A percentile compares a stretch with the other conserved stretches of the same genome.
These are phyloP conservation scores for Phoma herbarum DNA, from an alignment of 2,329 filamentous ascomycete species.

Conservation along the genomic window DNA sequence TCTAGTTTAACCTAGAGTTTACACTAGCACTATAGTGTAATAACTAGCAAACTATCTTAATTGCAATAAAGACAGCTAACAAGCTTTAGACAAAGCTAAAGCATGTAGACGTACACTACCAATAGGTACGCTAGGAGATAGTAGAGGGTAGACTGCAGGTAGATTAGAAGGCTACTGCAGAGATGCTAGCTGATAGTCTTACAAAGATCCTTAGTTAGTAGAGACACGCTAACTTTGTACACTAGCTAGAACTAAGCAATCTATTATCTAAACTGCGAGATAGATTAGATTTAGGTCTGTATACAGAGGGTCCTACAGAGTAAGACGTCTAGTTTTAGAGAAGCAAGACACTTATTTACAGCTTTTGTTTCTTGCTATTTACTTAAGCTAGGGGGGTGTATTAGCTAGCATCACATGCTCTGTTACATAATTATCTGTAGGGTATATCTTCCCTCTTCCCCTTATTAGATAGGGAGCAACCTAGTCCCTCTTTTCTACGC, in stretches of 20 bases:
- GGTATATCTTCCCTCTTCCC: too few species aligned
- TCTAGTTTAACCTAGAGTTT: background rate
- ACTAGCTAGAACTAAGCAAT: background rate
- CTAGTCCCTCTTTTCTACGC: too few species aligned
- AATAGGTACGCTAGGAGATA: background rate
- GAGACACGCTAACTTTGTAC: background rate
- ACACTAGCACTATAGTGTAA: background rate
- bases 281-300: too few species aligned
- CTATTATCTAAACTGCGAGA: background rate
- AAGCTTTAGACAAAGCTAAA: background rate
- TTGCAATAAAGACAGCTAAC: background rate
- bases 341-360: too few species aligned
- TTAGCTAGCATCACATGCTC: too few species aligned
- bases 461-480: too few species aligned
- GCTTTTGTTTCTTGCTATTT: too few species aligned
- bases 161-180: background rate
- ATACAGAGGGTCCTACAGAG: too few species aligned
- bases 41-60: background rate
- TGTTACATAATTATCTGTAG: too few species aligned
- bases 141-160: background rate
- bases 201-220: background rate
- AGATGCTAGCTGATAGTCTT: background rate
- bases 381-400: too few species aligned
- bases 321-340: too few species aligned
- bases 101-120: background rate